Percentiles rank a stretch among this genome's conserved stretches.
Evolutionary conservation across 148 eudicot species (phyloP).

Genomic region (Rhododendron ovatum): DNA sequence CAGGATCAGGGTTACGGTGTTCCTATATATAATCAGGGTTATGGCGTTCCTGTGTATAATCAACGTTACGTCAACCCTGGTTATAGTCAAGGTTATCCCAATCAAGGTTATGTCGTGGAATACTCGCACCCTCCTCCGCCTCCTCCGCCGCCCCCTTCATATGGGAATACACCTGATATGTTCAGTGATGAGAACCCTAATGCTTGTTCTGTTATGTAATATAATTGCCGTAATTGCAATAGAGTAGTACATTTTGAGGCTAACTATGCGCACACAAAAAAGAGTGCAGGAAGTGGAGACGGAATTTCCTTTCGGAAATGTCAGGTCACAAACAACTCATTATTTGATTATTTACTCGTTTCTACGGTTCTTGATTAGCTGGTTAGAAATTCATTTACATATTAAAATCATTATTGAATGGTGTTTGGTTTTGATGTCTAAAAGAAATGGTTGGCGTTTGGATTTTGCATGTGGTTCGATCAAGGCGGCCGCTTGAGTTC

Average conservation of each 20-base stretch:
- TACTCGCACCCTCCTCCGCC: constrained; percentile 5
- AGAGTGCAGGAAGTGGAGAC: background rate
- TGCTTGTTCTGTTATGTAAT: constrained; percentile 8
- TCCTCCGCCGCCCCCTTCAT: background rate
- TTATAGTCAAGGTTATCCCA: constrained; percentile 4
- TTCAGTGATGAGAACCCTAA: constrained; percentile 12
- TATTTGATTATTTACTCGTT: background rate
- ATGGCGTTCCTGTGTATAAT: background rate
- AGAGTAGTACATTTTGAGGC: background rate
- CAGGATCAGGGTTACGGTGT: background rate
- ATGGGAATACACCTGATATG: background rate
- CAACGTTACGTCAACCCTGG: background rate
- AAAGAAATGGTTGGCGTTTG: background rate
- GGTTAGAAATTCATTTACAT: background rate
- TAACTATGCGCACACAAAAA: background rate
- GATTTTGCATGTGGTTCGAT: background rate
- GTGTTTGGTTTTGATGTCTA: background rate
- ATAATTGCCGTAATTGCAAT: background rate
- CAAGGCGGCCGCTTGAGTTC: background rate
- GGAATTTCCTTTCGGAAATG: background rate
- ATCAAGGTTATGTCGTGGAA: background rate
- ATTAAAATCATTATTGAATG: background rate
- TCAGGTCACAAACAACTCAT: background rate
- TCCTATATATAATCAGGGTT: background rate
- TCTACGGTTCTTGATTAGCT: background rate